Base-by-base conservation (phyloP, 2,329 filamentous ascomycete genomes). In the Botrytis fabae region DNA sequence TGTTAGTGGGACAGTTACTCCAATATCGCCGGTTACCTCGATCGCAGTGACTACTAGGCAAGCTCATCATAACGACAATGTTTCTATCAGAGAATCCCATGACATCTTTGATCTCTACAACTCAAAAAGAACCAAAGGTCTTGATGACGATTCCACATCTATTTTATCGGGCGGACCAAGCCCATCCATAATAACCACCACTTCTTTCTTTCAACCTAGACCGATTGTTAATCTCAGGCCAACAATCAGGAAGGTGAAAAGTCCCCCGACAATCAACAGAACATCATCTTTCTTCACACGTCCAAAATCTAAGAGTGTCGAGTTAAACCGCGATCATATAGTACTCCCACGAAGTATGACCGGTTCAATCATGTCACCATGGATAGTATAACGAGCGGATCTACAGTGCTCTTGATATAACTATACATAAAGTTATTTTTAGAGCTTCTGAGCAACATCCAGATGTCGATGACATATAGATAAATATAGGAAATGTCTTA, bases 111-210 rank as follows among this genome's bases (percentile, higher is more conserved):
- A 69, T 28, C 18, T 2, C 0, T 32, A 69, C 7, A 32, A 18
- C 1, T 2, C 18, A 5, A 28, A 12, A 7, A 18, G 1, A 16
- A 9, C n/a, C 1, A 32, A 10, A 20, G 16, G 4, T 16, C 8
- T 1, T 6, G 9, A 18, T 16, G 18, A 10, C 5, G 35, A 28
- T 3, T 10, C 48, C 18, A 18, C 35, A 25, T 69, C 65, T 10
- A 25, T 42, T 7, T 1, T 57, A 6, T 32, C n/a, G 3, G 10
- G 3, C 6, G 40, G 6, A 1, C 18, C n/a, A 32, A 69, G 12
- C 48, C 12, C 38, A 57, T 32, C 48, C 8, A 20, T 40, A 18
- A 22, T 42, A 4, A 69, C 65, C 48, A 68, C 25, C 4, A 42
- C 35, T 57, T 69, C 65, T 0, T 57, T 32, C 3, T 69, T 42